phyloP scores from a whole-genome alignment of 768 basidiomycete genomes.

The Fomitopsis serialis region DNA sequence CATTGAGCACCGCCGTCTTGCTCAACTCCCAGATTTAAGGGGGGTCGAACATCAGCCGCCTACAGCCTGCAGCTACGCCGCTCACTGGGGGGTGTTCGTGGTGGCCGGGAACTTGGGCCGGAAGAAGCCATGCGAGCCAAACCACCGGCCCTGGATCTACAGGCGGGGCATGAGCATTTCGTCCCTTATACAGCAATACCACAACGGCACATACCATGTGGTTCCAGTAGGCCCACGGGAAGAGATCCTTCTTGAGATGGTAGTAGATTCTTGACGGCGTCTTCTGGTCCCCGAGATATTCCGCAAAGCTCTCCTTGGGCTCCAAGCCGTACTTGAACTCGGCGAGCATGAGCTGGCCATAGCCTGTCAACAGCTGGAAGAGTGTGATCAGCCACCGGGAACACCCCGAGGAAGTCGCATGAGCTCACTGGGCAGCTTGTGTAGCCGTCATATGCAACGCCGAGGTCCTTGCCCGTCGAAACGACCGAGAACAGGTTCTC shows the following conservation, averaged over 20 bases:
- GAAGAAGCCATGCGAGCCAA: slow-evolving; percentile 36
- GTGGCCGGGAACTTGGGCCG: slow-evolving; percentile 31
- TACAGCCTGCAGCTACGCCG: background rate
- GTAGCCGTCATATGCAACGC: slow-evolving; percentile 82
- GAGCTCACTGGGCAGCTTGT: slow-evolving; percentile 76
- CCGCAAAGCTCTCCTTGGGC: slow-evolving; percentile 81
- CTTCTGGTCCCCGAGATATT: slow-evolving; percentile 66
- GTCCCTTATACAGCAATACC: background rate
- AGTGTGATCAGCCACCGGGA: slow-evolving; percentile 3
- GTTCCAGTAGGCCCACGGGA: slow-evolving; percentile 78
- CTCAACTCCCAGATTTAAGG: too few relatives aligned
- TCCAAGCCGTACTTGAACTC: slow-evolving; percentile 92
- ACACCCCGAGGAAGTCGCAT: slow-evolving; percentile 1
- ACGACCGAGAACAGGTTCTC: slow-evolving; percentile 82
- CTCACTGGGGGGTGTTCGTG: background rate
- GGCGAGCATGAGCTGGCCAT: slow-evolving; percentile 78
- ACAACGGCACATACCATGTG: slow-evolving; percentile 46
- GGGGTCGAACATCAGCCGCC: too few relatives aligned
- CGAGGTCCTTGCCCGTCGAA: slow-evolving; percentile 63
- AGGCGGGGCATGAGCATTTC: slow-evolving; percentile 6
- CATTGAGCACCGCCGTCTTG: too few relatives aligned
- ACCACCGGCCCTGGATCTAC: slow-evolving; percentile 41
- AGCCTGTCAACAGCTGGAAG: slow-evolving; percentile 68
- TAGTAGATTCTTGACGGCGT: slow-evolving; percentile 75
- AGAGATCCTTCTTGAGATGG: slow-evolving; percentile 79